Percentiles rank a stretch among this genome's conserved stretches.
These are phyloP conservation scores for Exophiala viscosa DNA, from an alignment of 2,329 filamentous ascomycete species.

Conservation along the genomic window DNA sequence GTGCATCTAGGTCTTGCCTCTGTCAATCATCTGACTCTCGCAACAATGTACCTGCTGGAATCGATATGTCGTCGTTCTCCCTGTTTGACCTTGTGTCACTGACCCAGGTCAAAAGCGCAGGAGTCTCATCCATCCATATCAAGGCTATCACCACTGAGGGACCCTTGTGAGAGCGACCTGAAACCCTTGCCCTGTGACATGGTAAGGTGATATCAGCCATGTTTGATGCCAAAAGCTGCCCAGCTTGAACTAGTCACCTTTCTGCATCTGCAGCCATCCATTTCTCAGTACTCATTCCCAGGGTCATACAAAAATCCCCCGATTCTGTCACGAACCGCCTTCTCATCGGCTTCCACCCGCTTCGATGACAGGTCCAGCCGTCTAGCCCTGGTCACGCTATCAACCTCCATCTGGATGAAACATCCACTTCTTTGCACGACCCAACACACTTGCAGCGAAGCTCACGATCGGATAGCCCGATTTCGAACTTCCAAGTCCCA, in stretches of 20 bases:
- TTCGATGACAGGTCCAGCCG: slow-evolving; percentile 26
- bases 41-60: too few species aligned
- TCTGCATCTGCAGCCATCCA: slow-evolving; percentile 18
- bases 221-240: not conserved
- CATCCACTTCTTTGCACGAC: slow-evolving; percentile 10
- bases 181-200: too few species aligned
- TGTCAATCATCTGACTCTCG: too few species aligned
- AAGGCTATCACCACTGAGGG: too few species aligned
- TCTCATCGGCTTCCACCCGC: slow-evolving; percentile 23
- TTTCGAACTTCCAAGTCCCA: slow-evolving; percentile 4
- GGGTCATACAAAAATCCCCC: slow-evolving; percentile 30
- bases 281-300: slow-evolving; percentile 9
- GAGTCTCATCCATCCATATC: too few species aligned
- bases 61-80: too few species aligned
- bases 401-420: slow-evolving; percentile 10
- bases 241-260: not conserved
- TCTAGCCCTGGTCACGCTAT: slow-evolving; percentile 14
- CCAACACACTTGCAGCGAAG: not conserved
- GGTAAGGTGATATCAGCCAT: not conserved
- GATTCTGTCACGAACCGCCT: slow-evolving; percentile 27
- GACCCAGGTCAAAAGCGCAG: too few species aligned
- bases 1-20: too few species aligned
- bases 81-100: too few species aligned
- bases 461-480: slow-evolving; percentile 7
- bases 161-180: too few species aligned